These are phyloP conservation scores for Aethionema arabicum DNA, from an alignment of 345 rosid species.

Conservation along the genomic window DNA sequence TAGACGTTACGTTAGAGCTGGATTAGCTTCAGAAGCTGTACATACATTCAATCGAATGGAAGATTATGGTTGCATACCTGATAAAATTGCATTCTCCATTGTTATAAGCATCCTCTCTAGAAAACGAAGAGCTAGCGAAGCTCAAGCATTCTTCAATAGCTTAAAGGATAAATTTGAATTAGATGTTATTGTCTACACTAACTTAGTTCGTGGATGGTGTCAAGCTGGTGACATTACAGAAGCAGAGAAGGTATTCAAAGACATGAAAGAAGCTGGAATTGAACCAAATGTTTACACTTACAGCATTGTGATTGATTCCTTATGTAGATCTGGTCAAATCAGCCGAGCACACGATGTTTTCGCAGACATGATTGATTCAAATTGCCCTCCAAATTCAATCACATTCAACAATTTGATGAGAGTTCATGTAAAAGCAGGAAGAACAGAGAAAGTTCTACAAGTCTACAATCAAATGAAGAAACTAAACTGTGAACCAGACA, in stretches of 20 bases:
- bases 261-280: conserved; percentile 72
- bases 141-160: conserved; percentile 72
- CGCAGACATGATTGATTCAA: conserved; percentile 81
- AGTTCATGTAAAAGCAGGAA: conserved; percentile 79
- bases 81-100: conserved; percentile 68
- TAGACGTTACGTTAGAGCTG: conserved; percentile 87
- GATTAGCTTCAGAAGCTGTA: conserved; percentile 83
- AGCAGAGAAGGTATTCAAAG: conserved; percentile 76
- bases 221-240: conserved; percentile 62
- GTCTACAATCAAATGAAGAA: conserved; percentile 93
- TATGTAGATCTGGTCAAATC: conserved; percentile 83
- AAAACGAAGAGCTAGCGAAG: conserved; percentile 77
- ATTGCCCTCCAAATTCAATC: conserved; percentile 66
- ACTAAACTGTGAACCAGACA: conserved; percentile 62
- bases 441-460: conserved; percentile 88
- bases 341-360: conserved; percentile 86
- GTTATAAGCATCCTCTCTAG: conserved; percentile 64
- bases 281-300: conserved; percentile 85
- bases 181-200: conserved; percentile 76
- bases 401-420: conserved; percentile 89
- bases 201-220: conserved; percentile 83
- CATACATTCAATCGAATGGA: conserved; percentile 92
- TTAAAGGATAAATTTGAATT: conserved; percentile 62
- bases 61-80: conserved; percentile 77
- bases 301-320: conserved; percentile 74